phyloP scores from a whole-genome alignment of 1,284 basidiomycete genomes.

The Ceratobasidium sp. region DNA sequence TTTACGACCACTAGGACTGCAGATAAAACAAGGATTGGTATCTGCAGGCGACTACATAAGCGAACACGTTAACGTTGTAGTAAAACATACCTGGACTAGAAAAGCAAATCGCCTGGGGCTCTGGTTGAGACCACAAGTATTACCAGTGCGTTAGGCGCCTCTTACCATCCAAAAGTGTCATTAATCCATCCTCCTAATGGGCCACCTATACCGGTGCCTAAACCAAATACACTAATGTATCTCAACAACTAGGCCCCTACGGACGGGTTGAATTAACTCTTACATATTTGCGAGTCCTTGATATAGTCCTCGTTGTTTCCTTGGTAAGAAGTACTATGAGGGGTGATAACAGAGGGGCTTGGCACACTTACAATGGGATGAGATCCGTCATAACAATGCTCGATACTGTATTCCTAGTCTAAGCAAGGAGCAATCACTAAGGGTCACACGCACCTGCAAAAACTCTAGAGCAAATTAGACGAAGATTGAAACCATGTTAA shows the following conservation, averaged over 20 bases:
- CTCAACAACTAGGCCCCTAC: slow-evolving; percentile 19
- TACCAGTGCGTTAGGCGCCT: slow-evolving; percentile 54
- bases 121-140: slow-evolving; percentile 16
- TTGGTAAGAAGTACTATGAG: background rate
- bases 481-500: slow-evolving; percentile 79
- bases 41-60: slow-evolving; percentile 60
- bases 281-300: slow-evolving; percentile 92
- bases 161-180: slow-evolving; percentile 84
- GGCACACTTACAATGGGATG: slow-evolving; percentile 77
- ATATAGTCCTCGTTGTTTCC: slow-evolving; percentile 88
- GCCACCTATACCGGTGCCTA: slow-evolving; percentile 85
- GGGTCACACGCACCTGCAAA: no score
- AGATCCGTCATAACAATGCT: slow-evolving; percentile 83
- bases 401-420: slow-evolving; percentile 66
- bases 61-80: background rate
- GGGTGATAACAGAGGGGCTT: background rate
- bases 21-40: slow-evolving; percentile 80
- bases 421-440: no score
- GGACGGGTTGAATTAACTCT: slow-evolving; percentile 50
- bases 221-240: slow-evolving; percentile 72
- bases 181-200: slow-evolving; percentile 91
- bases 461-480: slow-evolving; percentile 45
- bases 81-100: slow-evolving; percentile 70
- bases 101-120: slow-evolving; percentile 60
- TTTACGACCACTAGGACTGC: slow-evolving; percentile 75